These are phyloP conservation scores for Eutrema salsugineum DNA, from an alignment of 441 rosid species.

Conservation along the genomic window DNA sequence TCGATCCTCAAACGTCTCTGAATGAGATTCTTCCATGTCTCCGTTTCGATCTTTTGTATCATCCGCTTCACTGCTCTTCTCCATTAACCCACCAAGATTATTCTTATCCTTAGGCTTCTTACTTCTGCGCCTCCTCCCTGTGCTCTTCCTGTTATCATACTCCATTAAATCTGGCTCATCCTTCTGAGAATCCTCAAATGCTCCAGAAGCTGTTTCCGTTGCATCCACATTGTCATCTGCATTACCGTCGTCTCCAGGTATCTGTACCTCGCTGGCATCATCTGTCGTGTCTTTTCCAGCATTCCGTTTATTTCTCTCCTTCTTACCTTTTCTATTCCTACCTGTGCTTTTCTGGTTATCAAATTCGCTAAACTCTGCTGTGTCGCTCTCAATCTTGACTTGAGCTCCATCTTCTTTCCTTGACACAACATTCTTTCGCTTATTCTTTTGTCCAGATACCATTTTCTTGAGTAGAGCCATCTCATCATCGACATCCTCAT, in stretches of 20 bases:
- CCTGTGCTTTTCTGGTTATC: constrained; percentile 51
- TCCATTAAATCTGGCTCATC: constrained; percentile 49
- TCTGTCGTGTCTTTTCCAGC: constrained; percentile 28
- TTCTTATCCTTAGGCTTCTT: constrained; percentile 56
- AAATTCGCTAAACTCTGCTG: constrained; percentile 42
- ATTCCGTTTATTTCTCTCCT: constrained; percentile 17
- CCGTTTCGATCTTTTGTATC: constrained; percentile 28
- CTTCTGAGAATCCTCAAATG: constrained; percentile 23
- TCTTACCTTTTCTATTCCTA: constrained; percentile 29
- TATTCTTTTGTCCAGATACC: constrained; percentile 53
- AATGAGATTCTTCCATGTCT: constrained; percentile 31
- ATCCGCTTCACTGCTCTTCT: constrained; percentile 33
- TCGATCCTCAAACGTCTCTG: constrained; percentile 13
- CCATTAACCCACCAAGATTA: constrained; percentile 30
- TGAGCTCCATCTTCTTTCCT: constrained; percentile 34
- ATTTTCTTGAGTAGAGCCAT: constrained; percentile 64
- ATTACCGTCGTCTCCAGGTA: not conserved
- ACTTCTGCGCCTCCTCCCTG: constrained; percentile 50
- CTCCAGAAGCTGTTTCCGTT: constrained; percentile 3
- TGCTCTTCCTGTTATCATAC: constrained; percentile 55
- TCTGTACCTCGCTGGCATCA: constrained; percentile 22
- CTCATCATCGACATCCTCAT: constrained; percentile 49
- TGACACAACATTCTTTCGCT: constrained; percentile 36
- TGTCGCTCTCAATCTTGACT: constrained; percentile 41
- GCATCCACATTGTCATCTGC: constrained; percentile 17